Conservation (phyloP, 495 filamentous ascomycete genomes). For the Bombardia bombarda region DNA sequence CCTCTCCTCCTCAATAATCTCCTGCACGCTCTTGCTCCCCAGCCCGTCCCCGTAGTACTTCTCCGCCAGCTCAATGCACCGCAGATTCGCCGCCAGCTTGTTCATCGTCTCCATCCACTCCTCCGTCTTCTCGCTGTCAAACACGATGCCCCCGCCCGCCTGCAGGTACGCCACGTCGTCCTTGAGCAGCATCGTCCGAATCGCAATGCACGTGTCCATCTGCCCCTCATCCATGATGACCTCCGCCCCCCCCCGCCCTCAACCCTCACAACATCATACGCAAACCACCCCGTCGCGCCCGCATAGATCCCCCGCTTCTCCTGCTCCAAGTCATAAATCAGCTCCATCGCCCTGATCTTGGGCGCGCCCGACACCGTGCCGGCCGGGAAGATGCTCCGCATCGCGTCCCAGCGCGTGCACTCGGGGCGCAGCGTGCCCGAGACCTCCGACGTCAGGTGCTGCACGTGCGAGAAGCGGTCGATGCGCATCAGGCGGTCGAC, state of each 20-base stretch:
- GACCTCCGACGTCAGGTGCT: conserved; percentile 93
- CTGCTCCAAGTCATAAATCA: conserved; percentile 87
- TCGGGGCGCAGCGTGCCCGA: conserved; percentile 74
- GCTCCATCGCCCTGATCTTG: conserved; percentile 92
- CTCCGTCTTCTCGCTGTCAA: conserved; percentile 87
- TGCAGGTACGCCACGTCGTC: conserved; percentile 87
- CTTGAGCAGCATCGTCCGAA: conserved; percentile 93
- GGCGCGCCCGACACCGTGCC: conserved; percentile 91
- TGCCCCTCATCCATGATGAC: conserved; percentile 52
- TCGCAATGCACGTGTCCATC: conserved; percentile 98
- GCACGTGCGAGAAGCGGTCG: conserved; percentile 91
- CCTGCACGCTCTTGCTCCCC: conserved; percentile 23
- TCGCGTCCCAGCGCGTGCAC: conserved; percentile 90
- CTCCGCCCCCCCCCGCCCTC: conserved; percentile 21
- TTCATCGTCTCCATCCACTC: conserved; percentile 98
- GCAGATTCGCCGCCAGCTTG: conserved; percentile 83
- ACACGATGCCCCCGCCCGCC: conserved; percentile 95
- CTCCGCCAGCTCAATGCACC: conserved; percentile 79
- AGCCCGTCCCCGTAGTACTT: conserved; percentile 46
- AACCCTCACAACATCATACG: conserved; percentile 49
- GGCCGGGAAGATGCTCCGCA: conserved; percentile 91
- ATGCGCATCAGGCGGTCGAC: conserved; percentile 95
- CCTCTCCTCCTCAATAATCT: conserved; percentile 28
- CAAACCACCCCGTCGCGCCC: conserved; percentile 93
- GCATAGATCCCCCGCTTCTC: conserved; percentile 96